Percentiles rank a stretch among this genome's conserved stretches.
Conservation (phyloP, 139 green algal genomes). For the Tetraselmis chui region DNA sequence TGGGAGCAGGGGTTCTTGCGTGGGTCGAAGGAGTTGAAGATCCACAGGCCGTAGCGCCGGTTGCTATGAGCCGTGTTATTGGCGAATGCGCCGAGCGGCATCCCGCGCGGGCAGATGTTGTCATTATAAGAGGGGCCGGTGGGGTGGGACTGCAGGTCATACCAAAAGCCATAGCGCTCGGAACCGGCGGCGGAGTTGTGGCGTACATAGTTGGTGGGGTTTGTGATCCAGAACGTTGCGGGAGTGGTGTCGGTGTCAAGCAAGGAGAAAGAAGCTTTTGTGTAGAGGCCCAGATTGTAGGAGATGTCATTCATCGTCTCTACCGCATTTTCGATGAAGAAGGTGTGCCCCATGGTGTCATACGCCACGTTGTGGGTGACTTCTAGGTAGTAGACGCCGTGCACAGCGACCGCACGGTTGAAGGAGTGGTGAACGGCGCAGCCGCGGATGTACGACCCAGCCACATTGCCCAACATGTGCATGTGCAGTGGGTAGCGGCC, state of each 20-base stretch:
- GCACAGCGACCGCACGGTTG: constrained; percentile 55
- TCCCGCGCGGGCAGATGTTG: constrained; percentile 15
- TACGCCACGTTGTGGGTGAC: constrained; percentile 45
- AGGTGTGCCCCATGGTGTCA: constrained; percentile 59
- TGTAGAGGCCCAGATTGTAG: constrained; percentile 62
- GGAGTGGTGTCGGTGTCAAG: constrained; percentile 66
- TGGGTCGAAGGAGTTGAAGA: constrained; percentile 15
- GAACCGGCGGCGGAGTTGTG: constrained; percentile 43
- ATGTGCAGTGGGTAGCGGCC: constrained; percentile 66
- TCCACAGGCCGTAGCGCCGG: constrained; percentile 46
- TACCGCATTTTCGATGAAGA: constrained; percentile 40
- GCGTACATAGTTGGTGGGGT: constrained; percentile 60
- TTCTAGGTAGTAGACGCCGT: constrained; percentile 37
- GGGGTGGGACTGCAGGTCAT: background rate
- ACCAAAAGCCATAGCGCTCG: background rate
- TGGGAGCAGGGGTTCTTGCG: background rate
- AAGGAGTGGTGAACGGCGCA: constrained; percentile 53
- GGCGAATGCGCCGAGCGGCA: constrained; percentile 22
- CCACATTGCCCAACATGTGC: constrained; percentile 52
- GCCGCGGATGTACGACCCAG: constrained; percentile 33
- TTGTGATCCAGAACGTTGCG: constrained; percentile 74
- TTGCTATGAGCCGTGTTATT: constrained; percentile 61
- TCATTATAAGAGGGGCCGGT: constrained; percentile 11
- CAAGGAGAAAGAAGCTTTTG: constrained; percentile 29
- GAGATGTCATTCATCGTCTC: constrained; percentile 32